Evolutionary conservation across 2,329 filamentous ascomycete genomes (phyloP).

Genomic region (Neobulgaria alba): DNA sequence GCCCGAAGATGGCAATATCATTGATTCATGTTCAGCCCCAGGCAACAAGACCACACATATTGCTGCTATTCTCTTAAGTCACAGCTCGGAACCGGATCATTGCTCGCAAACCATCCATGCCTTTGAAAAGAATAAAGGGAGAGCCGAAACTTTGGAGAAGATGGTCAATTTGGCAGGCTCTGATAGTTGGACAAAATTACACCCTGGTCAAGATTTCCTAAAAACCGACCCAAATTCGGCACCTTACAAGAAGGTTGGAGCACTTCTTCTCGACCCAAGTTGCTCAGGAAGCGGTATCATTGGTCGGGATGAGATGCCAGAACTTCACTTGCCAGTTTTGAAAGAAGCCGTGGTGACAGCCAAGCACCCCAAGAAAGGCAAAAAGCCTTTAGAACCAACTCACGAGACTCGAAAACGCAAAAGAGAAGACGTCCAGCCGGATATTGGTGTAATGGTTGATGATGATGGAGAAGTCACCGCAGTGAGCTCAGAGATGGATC

Average conservation of each 20-base stretch:
- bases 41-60: conserved; percentile 97
- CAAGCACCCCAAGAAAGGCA: conserved; percentile 25
- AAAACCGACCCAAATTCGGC: conserved; percentile 57
- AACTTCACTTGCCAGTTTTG: conserved; percentile 48
- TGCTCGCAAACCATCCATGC: conserved; percentile 53
- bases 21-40: conserved; percentile 92
- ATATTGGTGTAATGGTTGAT: conserved; percentile 36
- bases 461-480: conserved; percentile 47
- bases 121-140: conserved; percentile 65
- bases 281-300: conserved; percentile 95
- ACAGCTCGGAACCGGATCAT: conserved; percentile 26
- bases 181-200: conserved; percentile 55
- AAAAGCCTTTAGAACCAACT: conserved; percentile 13
- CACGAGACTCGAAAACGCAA: conserved; percentile 24
- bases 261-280: conserved; percentile 81
- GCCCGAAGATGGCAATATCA: conserved; percentile 60
- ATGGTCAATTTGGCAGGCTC: conserved; percentile 79
- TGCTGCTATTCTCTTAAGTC: conserved; percentile 56
- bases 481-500: conserved; percentile 44
- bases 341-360: conserved; percentile 16
- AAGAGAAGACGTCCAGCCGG: conserved; percentile 21
- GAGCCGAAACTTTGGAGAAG: conserved; percentile 69
- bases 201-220: conserved; percentile 73
- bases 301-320: conserved; percentile 70
- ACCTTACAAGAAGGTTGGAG: conserved; percentile 62